Conservation (phyloP, 345 rosid species). For the Zanthoxylum bungeanum region DNA sequence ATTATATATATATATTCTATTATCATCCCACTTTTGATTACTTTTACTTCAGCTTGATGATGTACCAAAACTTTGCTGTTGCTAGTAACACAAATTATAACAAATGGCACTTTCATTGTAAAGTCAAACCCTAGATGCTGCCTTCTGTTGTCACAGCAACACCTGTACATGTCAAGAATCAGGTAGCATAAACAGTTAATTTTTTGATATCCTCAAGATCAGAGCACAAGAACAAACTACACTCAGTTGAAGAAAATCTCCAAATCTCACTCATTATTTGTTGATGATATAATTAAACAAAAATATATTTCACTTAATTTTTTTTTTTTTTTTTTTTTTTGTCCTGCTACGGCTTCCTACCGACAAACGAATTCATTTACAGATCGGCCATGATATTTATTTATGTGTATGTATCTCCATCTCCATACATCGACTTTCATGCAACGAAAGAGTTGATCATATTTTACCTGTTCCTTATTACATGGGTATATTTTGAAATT, state of each 20-base stretch:
- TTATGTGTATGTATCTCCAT: no score
- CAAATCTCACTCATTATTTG: not conserved
- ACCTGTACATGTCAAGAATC: conserved; percentile 7
- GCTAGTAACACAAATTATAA: not conserved
- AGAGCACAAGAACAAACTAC: not conserved
- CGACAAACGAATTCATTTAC: no score
- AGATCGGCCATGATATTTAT: no score
- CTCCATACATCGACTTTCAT: no score
- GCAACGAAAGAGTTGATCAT: no score
- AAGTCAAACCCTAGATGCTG: conserved; percentile 9
- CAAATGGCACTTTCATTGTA: conserved; percentile 8
- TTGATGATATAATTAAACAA: not conserved
- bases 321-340: no score
- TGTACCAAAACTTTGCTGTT: not conserved
- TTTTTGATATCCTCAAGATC: not conserved
- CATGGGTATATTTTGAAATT: no score
- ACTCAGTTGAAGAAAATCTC: not conserved
- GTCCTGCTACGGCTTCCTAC: no score
- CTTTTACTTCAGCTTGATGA: no score
- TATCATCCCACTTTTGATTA: not conserved
- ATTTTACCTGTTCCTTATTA: no score
- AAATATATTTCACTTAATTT: no score
- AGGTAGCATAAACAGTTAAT: not conserved
- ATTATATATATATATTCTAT: no score
- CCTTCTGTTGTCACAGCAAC: conserved; percentile 6